phyloP scores from a whole-genome alignment of 2,329 filamentous ascomycete species.

The Tolypocladium endophyticum region DNA sequence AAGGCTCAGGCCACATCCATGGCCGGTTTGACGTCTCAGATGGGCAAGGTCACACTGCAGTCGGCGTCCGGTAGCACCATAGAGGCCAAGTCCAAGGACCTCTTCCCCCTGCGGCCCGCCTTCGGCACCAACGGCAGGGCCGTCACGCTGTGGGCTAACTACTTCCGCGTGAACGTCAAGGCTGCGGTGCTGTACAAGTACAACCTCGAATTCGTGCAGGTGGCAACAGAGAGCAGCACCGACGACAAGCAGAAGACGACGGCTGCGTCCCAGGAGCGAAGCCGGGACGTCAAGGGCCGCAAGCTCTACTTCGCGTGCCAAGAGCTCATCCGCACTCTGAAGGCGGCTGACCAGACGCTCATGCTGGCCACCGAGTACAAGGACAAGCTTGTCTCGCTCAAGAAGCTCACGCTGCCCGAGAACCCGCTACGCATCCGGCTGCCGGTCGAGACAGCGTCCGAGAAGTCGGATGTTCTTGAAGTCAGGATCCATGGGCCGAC shows the following conservation, averaged over 20 bases:
- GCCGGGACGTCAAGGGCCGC: slow-evolving; percentile 26
- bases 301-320: slow-evolving; percentile 33
- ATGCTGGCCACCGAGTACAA: slow-evolving; percentile 40
- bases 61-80: slow-evolving; percentile 6
- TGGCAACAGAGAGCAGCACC: slow-evolving; percentile 5
- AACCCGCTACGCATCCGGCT: slow-evolving; percentile 25
- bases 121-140: slow-evolving; percentile 33
- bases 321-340: slow-evolving; percentile 24
- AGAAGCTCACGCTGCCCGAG: slow-evolving; percentile 23
- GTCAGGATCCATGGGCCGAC: slow-evolving; percentile 31
- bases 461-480: slow-evolving; percentile 21
- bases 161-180: slow-evolving; percentile 33
- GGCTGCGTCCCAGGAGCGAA: slow-evolving; percentile 3
- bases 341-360: slow-evolving; percentile 15
- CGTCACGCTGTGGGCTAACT: slow-evolving; percentile 43
- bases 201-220: slow-evolving; percentile 25
- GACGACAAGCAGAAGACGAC: slow-evolving; percentile 2
- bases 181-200: slow-evolving; percentile 32
- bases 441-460: slow-evolving; percentile 17
- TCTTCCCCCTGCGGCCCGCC: slow-evolving; percentile 36
- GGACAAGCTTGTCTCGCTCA: slow-evolving; percentile 30
- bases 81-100: slow-evolving; percentile 7
- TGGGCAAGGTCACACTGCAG: slow-evolving; percentile 23
- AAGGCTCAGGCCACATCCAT: slow-evolving; percentile 15
- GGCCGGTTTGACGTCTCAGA: slow-evolving; percentile 19